These are phyloP conservation scores for Fusarium sublunatum DNA, from an alignment of 2,329 filamentous ascomycete genomes.

Conservation along the genomic window DNA sequence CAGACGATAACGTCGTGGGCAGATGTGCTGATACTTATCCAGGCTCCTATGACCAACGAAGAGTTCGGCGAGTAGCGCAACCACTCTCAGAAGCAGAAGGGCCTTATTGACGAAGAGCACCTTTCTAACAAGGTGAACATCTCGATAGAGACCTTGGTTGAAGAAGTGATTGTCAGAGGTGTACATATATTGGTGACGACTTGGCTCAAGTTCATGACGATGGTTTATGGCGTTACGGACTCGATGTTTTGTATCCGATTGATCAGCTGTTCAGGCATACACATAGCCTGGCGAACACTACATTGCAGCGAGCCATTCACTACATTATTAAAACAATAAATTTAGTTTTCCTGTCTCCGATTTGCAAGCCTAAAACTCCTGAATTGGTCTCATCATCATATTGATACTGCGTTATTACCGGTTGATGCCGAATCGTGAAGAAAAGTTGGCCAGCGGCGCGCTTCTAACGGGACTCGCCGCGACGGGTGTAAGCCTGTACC, in stretches of 20 bases:
- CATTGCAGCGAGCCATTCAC: constrained; percentile 32
- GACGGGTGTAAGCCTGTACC: constrained; percentile 70
- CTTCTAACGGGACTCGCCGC: constrained; percentile 68
- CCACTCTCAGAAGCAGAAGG: neutral
- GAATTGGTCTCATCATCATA: constrained; percentile 11
- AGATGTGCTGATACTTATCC: constrained; percentile 24
- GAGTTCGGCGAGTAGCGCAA: constrained; percentile 55
- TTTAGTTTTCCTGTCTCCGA: neutral
- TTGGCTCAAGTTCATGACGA: constrained; percentile 15
- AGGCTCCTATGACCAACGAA: constrained; percentile 59
- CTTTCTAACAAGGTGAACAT: neutral
- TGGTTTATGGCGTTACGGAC: constrained; percentile 42
- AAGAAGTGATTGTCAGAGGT: constrained; percentile 9
- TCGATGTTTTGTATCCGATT: constrained; percentile 28
- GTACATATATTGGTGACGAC: constrained; percentile 21
- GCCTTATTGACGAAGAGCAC: no score
- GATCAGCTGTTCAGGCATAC: constrained; percentile 23
- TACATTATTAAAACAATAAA: constrained; percentile 7
- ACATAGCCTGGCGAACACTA: constrained; percentile 14
- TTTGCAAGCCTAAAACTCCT: neutral
- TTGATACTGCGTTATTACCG: constrained; percentile 40
- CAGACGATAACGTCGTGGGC: neutral
- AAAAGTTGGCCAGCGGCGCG: constrained; percentile 76
- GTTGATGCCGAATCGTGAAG: constrained; percentile 78
- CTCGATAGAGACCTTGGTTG: no score